Percentiles rank a stretch among this genome's conserved stretches.
Evolutionary conservation across 1,284 basidiomycete genomes (phyloP).

Genomic region (Clitocybe nebularis): DNA sequence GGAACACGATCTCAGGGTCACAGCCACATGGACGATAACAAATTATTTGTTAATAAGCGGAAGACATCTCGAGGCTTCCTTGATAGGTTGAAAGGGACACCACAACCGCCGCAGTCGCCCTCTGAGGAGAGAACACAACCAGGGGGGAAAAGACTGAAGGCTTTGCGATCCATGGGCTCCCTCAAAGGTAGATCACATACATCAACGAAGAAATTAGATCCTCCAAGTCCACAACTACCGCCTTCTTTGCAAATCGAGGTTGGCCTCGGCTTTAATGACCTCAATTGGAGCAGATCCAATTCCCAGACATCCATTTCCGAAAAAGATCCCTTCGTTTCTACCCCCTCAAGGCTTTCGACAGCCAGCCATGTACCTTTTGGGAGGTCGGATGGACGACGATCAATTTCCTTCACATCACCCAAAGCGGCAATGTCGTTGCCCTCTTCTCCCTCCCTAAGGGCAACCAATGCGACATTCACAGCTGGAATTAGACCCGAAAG

Average conservation of each 20-base stretch:
- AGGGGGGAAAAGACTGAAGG: conserved; percentile 58
- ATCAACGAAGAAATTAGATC: conserved; percentile 29
- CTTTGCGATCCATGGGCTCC: conserved; percentile 74
- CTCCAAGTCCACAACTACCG: conserved; percentile 48
- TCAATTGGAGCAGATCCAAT: conserved; percentile 44
- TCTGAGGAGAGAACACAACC: conserved; percentile 34
- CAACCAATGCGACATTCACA: conserved; percentile 35
- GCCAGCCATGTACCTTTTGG: conserved; percentile 23
- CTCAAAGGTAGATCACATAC: conserved; percentile 53
- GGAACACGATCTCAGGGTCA: conserved; percentile 31
- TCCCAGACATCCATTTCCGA: conserved; percentile 24
- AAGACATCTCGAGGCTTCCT: conserved; percentile 68
- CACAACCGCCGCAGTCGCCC: conserved; percentile 35
- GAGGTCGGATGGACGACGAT: conserved; percentile 51
- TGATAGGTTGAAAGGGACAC: conserved; percentile 50
- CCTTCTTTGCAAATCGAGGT: conserved; percentile 48
- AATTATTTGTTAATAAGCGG: conserved; percentile 33
- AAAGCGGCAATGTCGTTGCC: conserved; percentile 40
- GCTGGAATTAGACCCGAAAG: conserved; percentile 31
- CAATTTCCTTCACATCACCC: conserved; percentile 58
- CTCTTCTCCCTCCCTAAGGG: conserved; percentile 45
- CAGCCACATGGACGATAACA: conserved; percentile 29
- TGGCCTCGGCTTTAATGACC: conserved; percentile 55
- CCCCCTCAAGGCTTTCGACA: conserved; percentile 19
- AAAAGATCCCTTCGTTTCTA: conserved; percentile 21